A percentile compares a stretch with the other conserved stretches of the same genome.
Evolutionary conservation across 169 alveolate genomes (phyloP).

Genomic region (Eimeria praecox): DNA sequence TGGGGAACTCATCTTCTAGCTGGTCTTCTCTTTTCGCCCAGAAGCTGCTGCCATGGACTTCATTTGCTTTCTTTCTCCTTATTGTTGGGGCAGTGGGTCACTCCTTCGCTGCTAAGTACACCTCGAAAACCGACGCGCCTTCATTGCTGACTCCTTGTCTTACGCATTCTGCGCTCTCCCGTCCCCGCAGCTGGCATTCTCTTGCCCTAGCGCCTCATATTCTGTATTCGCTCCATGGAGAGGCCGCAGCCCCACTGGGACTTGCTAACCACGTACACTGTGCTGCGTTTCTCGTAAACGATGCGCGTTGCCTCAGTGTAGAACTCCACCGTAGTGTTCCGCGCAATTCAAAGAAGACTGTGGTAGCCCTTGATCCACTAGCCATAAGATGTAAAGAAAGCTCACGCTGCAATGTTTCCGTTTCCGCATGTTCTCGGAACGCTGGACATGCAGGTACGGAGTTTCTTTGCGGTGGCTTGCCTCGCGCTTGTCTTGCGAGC

Average conservation of each 20-base stretch:
- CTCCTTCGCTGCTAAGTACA: not conserved
- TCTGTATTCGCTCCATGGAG: not conserved
- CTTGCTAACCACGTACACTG: not conserved
- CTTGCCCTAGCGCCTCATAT: not conserved
- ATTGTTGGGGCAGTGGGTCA: not conserved
- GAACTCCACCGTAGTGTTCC: not conserved
- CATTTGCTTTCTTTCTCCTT: not conserved
- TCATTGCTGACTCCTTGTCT: not conserved
- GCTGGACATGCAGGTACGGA: not conserved
- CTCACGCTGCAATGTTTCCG: not conserved
- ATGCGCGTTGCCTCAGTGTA: not conserved
- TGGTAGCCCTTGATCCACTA: not conserved
- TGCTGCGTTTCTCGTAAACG: not conserved
- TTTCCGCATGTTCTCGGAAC: not conserved
- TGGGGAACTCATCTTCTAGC: not conserved
- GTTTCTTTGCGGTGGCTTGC: conserved; percentile 37
- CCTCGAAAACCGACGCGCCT: not conserved
- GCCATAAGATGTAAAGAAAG: not conserved
- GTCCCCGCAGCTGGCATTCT: not conserved
- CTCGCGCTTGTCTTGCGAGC: conserved; percentile 55
- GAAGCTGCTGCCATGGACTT: not conserved
- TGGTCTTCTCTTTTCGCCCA: not conserved
- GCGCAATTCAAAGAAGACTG: not conserved
- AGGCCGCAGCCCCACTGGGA: not conserved
- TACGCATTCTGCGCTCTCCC: not conserved